Base-by-base conservation (phyloP, 2,329 filamentous ascomycete genomes). In the Aulographum hederae region DNA sequence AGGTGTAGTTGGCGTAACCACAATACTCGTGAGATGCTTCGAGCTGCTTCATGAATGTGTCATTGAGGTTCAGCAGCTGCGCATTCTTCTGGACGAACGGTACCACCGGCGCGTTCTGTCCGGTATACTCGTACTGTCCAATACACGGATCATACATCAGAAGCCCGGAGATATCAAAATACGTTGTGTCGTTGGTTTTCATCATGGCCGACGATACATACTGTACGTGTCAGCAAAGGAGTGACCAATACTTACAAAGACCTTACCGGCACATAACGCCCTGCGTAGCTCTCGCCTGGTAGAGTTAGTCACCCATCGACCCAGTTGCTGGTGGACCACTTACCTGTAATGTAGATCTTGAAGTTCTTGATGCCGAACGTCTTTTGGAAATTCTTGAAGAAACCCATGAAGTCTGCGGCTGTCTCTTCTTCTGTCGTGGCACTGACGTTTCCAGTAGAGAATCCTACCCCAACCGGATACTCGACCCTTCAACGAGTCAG, bases 41-140 rank as follows among this genome's bases (percentile, higher is more conserved):
- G 5, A 65, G 44, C 17, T 57, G 36, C 1, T 44, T 46, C 32
- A 57, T 44, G 39, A 54, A 59, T n/a, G 48, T 53, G 5, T 45
- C 42, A 34, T 64, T 62, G 36, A 65, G 50, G 33, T 53, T 52
- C 39, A 65, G 52, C 2, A 63, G 36, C 21, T 57, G 54, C 25
- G 44, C 42, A 39, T 54, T 58, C 28, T 51, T 44, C 18, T 58
- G 50, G 6, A 62, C 42, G 20, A 55, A 61, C 2, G 56, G 48
- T 2, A 56, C 51, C 1, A 52, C 50, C 1, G 53, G 49, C 3
- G 53, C 33, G 30, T 37, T 20, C 36, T 44, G 37, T 12, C 34
- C 34, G 14, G 30, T 29, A 18, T 29, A 32, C 25, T 35, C 36
- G 20, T 13, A 25, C 18, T 34, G 23, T 12, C 37, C 37, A 17